Evolutionary conservation across 768 basidiomycete genomes (phyloP).

Genomic region (Scleroderma citrinum): DNA sequence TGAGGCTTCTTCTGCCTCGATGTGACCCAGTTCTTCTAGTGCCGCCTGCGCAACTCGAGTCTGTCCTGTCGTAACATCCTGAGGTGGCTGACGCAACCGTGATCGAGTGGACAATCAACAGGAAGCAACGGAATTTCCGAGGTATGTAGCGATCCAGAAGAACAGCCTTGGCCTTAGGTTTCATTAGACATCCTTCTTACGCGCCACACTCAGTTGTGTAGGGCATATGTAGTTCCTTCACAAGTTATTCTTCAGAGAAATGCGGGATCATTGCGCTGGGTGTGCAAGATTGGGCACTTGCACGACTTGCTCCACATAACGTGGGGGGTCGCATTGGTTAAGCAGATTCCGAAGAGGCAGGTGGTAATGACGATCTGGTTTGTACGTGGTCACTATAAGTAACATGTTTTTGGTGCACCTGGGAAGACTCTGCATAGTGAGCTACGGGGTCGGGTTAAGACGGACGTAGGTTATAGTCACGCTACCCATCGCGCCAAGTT

Average conservation of each 20-base stretch:
- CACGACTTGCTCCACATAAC: constrained; percentile 70
- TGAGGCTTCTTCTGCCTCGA: no score
- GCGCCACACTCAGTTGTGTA: constrained; percentile 13
- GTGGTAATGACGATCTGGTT: background rate
- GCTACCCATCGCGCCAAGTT: constrained; percentile 13
- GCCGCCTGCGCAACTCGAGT: constrained; percentile 82
- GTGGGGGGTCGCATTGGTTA: constrained; percentile 65
- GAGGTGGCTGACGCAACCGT: constrained; percentile 77
- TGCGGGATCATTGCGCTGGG: constrained; percentile 27
- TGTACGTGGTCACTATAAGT: background rate
- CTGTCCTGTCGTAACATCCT: constrained; percentile 66
- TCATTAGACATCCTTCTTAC: background rate
- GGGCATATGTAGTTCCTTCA: constrained; percentile 51
- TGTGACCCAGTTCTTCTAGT: constrained; percentile 38
- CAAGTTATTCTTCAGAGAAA: constrained; percentile 15
- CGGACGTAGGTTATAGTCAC: constrained; percentile 35
- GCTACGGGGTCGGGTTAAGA: constrained; percentile 60
- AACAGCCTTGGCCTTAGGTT: no score
- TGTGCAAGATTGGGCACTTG: constrained; percentile 61
- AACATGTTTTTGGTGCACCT: constrained; percentile 48
- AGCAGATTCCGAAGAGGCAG: constrained; percentile 33
- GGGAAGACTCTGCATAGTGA: constrained; percentile 85
- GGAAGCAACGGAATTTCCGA: constrained; percentile 78
- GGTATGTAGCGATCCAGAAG: constrained; percentile 30
- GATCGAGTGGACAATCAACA: constrained; percentile 58